These are phyloP conservation scores for Solanum hybrid DNA, from an alignment of 305 asterid genomes.

Conservation along the genomic window DNA sequence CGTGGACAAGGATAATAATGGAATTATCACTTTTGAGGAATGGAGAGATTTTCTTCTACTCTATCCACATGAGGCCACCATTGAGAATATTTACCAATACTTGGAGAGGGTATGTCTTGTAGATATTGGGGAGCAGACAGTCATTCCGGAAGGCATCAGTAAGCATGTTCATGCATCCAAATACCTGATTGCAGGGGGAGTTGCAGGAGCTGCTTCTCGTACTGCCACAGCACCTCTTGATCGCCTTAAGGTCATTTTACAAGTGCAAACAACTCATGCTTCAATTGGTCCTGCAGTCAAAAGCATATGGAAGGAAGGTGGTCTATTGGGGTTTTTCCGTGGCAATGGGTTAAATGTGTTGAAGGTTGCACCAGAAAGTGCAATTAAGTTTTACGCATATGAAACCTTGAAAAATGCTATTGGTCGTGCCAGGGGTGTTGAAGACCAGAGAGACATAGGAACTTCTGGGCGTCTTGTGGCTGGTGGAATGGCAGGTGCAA, in stretches of 20 bases:
- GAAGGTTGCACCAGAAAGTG: slow-evolving; percentile 98
- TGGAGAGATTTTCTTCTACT: slow-evolving; percentile 97
- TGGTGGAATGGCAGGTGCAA: slow-evolving; percentile 97
- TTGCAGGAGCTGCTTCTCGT: slow-evolving; percentile 96
- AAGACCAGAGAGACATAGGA: slow-evolving; percentile 42
- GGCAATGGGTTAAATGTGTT: slow-evolving; percentile 89
- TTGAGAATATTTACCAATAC: slow-evolving; percentile 82
- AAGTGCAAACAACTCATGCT: slow-evolving; percentile 80
- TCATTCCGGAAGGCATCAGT: slow-evolving; percentile 96
- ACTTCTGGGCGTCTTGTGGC: slow-evolving; percentile 68
- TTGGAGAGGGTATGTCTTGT: slow-evolving; percentile 92
- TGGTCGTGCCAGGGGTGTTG: slow-evolving; percentile 38
- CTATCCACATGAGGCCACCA: slow-evolving; percentile 91
- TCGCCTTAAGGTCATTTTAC: slow-evolving; percentile 80
- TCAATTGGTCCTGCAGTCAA: slow-evolving; percentile 57
- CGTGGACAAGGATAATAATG: slow-evolving; percentile 92
- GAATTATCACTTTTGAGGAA: slow-evolving; percentile 94
- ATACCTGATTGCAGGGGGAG: slow-evolving; percentile 92
- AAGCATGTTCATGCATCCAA: slow-evolving; percentile 79
- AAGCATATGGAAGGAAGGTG: slow-evolving; percentile 74
- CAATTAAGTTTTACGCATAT: slow-evolving; percentile 80
- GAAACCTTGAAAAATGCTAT: slow-evolving; percentile 67
- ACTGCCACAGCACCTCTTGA: slow-evolving; percentile 98
- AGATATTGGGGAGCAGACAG: slow-evolving; percentile 98
- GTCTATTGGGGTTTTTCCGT: slow-evolving; percentile 61